phyloP scores from a whole-genome alignment of 2,329 filamentous ascomycete species.

The Cladorrhinum sp. region DNA sequence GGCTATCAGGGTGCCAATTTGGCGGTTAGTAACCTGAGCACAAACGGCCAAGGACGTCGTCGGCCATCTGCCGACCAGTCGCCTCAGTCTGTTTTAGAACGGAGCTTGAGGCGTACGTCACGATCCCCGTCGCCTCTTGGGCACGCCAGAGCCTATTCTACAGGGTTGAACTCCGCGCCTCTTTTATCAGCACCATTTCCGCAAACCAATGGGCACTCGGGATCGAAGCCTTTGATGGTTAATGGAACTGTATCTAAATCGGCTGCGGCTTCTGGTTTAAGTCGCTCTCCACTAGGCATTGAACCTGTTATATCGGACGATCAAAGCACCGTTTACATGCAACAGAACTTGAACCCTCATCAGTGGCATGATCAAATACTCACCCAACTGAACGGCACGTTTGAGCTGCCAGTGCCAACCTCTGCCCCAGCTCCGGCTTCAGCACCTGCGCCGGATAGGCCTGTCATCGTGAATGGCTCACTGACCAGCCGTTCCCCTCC shows the following conservation, averaged over 20 bases:
- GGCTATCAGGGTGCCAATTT: constrained; percentile 39
- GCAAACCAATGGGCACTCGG: constrained; percentile 33
- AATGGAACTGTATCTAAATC: constrained; percentile 40
- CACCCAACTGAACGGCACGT: constrained; percentile 16
- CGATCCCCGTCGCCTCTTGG: constrained; percentile 56
- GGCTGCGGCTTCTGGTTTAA: constrained; percentile 26
- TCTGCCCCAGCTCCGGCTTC: constrained; percentile 26
- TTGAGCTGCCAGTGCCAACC: constrained; percentile 9
- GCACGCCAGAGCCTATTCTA: constrained; percentile 45
- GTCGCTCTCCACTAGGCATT: constrained; percentile 27
- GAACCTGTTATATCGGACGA: constrained; percentile 32
- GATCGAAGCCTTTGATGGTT: constrained; percentile 40
- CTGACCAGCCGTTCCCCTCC: constrained; percentile 24
- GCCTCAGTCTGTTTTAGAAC: constrained; percentile 52
- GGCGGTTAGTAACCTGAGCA: constrained; percentile 47
- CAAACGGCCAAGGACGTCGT: constrained; percentile 40
- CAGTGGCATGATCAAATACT: constrained; percentile 24
- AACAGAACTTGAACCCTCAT: constrained; percentile 32
- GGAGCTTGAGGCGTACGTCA: constrained; percentile 51
- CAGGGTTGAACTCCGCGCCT: constrained; percentile 40
- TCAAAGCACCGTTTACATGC: constrained; percentile 39
- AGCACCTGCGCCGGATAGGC: constrained; percentile 38
- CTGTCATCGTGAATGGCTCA: constrained; percentile 49
- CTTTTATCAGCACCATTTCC: constrained; percentile 40
- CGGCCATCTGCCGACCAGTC: constrained; percentile 53